Conservation (phyloP, 2,329 filamentous ascomycete genomes). For the Malbranchea zuffiana region DNA sequence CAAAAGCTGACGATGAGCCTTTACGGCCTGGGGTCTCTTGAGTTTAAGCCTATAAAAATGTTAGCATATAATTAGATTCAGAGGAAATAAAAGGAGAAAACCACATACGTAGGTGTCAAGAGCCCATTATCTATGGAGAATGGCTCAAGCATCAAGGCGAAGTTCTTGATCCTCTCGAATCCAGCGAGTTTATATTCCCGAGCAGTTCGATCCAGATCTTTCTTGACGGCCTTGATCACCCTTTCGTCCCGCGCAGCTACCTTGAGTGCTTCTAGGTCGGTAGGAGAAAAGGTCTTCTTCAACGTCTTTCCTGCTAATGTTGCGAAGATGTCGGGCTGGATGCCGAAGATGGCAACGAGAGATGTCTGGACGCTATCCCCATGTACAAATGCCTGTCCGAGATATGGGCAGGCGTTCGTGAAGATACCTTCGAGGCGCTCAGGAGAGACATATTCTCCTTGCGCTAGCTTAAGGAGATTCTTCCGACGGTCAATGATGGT, state of each 20-base stretch:
- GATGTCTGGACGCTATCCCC: constrained; percentile 73
- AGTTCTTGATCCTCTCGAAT: constrained; percentile 71
- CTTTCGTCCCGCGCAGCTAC: constrained; percentile 56
- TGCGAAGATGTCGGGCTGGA: constrained; percentile 76
- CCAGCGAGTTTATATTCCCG: constrained; percentile 82
- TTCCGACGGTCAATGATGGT: constrained; percentile 93
- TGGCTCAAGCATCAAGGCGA: constrained; percentile 69
- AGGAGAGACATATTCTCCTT: constrained; percentile 96
- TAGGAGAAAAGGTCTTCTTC: constrained; percentile 51
- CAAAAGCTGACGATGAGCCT: constrained; percentile 47
- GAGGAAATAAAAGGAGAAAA: background rate
- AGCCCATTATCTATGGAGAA: constrained; percentile 91
- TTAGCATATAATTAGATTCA: constrained; percentile 5
- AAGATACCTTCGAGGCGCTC: constrained; percentile 96
- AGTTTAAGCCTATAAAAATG: constrained; percentile 49
- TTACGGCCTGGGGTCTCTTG: constrained; percentile 57
- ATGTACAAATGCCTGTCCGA: constrained; percentile 78
- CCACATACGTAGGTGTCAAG: constrained; percentile 40
- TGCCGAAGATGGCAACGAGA: constrained; percentile 76
- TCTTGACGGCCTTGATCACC: constrained; percentile 63
- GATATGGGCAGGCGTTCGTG: constrained; percentile 64
- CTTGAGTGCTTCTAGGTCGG: constrained; percentile 57
- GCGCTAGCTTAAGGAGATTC: constrained; percentile 96
- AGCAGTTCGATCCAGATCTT: constrained; percentile 66
- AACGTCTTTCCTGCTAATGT: constrained; percentile 68